Conservation (phyloP, 768 basidiomycete genomes). For the Kwoniella heveanensis region DNA sequence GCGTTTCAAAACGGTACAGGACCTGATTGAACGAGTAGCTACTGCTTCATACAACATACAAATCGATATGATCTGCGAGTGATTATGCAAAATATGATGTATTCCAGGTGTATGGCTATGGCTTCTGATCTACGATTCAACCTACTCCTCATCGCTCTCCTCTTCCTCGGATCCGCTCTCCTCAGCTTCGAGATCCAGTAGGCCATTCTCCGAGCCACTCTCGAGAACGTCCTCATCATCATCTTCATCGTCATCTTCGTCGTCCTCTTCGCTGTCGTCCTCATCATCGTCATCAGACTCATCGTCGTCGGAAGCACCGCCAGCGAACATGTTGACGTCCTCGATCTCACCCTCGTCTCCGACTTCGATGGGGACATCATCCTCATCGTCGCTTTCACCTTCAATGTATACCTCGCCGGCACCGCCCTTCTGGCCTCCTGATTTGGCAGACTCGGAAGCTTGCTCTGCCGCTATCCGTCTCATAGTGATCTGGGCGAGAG, state of each 20-base stretch:
- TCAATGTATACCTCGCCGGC: slow-evolving; percentile 76
- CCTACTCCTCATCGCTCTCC: slow-evolving; percentile 50
- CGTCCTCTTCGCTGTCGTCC: slow-evolving; percentile 55
- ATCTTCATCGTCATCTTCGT: slow-evolving; percentile 72
- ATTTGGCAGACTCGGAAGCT: slow-evolving; percentile 52
- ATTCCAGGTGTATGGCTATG: slow-evolving; percentile 6
- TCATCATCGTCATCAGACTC: slow-evolving; percentile 25
- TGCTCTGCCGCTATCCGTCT: slow-evolving; percentile 69
- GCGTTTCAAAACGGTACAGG: too few species aligned
- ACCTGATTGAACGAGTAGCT: too few species aligned
- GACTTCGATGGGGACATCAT: slow-evolving; percentile 57
- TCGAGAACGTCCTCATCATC: slow-evolving; percentile 42
- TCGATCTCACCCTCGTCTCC: slow-evolving; percentile 51
- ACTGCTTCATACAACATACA: slow-evolving; percentile 6
- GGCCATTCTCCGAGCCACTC: slow-evolving; percentile 34
- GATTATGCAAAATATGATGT: slow-evolving; percentile 8
- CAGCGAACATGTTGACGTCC: slow-evolving; percentile 48
- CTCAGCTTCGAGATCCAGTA: slow-evolving; percentile 34
- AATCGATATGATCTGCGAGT: background rate
- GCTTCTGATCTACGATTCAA: background rate
- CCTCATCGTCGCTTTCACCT: slow-evolving; percentile 64
- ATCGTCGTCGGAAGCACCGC: slow-evolving; percentile 5
- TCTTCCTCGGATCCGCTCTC: slow-evolving; percentile 58
- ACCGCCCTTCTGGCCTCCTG: slow-evolving; percentile 61
- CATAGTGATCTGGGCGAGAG: slow-evolving; percentile 89